Conservation (phyloP, 306 rosid genomes). For the Citrullus amarus region DNA sequence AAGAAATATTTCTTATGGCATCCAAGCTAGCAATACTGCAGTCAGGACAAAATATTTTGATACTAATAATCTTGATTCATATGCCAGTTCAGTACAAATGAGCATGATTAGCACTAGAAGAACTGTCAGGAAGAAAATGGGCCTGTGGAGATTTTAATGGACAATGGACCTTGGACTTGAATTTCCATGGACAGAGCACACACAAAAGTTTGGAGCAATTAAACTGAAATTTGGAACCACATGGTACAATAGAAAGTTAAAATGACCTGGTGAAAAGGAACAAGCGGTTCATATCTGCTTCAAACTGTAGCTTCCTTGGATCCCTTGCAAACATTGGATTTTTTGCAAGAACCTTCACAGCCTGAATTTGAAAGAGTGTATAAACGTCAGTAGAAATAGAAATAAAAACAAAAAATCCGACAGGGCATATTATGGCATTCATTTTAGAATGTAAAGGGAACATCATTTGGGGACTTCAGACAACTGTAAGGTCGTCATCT, state of each 20-base stretch:
- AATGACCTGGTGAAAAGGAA: constrained; percentile 72
- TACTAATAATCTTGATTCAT: background rate
- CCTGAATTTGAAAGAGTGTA: constrained; percentile 27
- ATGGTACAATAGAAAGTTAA: background rate
- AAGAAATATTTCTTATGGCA: background rate
- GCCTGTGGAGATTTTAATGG: background rate
- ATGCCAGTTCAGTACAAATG: background rate
- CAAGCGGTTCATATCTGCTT: constrained; percentile 74
- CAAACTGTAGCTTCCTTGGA: constrained; percentile 65
- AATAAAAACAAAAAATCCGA: background rate
- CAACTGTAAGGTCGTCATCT: no score
- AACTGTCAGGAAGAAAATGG: background rate
- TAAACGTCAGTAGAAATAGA: background rate
- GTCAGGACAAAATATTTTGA: background rate
- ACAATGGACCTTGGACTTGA: background rate
- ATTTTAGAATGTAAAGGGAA: background rate
- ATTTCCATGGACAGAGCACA: background rate
- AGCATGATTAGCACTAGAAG: background rate
- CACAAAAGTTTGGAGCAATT: background rate
- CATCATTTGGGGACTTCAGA: background rate
- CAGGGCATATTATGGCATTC: background rate
- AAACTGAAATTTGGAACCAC: background rate
- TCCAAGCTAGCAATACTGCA: background rate
- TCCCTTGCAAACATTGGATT: constrained; percentile 44
- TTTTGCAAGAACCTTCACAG: constrained; percentile 50